Evolutionary conservation across 2,329 filamentous ascomycete species (phyloP).

Genomic region (Rosellinia necatrix): DNA sequence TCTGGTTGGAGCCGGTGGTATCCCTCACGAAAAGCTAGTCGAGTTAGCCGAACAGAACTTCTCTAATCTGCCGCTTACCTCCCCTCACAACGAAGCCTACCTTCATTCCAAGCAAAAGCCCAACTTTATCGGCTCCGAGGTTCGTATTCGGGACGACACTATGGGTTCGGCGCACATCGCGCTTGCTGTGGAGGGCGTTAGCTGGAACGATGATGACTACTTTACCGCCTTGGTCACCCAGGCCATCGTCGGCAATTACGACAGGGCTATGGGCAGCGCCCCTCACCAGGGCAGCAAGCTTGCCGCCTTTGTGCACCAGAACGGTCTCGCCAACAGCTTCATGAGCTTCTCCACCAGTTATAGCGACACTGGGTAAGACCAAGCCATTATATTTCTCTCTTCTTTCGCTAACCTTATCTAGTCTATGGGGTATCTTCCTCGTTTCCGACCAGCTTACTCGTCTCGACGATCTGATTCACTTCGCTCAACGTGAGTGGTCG

Average conservation of each 20-base stretch:
- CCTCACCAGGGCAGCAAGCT: slow-evolving; percentile 98
- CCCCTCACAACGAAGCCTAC: slow-evolving; percentile 75
- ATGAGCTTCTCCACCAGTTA: slow-evolving; percentile 99
- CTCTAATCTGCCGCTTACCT: slow-evolving; percentile 73
- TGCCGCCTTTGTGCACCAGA: slow-evolving; percentile 89
- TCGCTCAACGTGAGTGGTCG: slow-evolving; percentile 97
- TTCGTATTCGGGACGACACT: slow-evolving; percentile 93
- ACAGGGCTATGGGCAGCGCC: slow-evolving; percentile 97
- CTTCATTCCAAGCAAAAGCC: slow-evolving; percentile 83
- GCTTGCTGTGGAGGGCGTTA: slow-evolving; percentile 97
- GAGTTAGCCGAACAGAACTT: slow-evolving; percentile 98
- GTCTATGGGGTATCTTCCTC: slow-evolving; percentile 99
- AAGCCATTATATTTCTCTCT: neutral
- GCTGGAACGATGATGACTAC: slow-evolving; percentile 99
- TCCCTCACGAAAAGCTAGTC: slow-evolving; percentile 92
- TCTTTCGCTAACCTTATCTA: slow-evolving; percentile 46
- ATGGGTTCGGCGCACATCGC: slow-evolving; percentile 97
- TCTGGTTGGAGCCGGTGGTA: slow-evolving; percentile 89
- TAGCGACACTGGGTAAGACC: slow-evolving; percentile 91
- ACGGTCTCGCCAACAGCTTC: slow-evolving; percentile 98
- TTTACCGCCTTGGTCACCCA: slow-evolving; percentile 97
- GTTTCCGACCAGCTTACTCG: slow-evolving; percentile 86
- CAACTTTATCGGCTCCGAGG: slow-evolving; percentile 95
- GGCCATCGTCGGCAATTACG: slow-evolving; percentile 99
- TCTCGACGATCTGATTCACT: slow-evolving; percentile 96